Evolutionary conservation across 106 monocot genomes (phyloP).

Genomic region (Dactylorhiza incarnata): DNA sequence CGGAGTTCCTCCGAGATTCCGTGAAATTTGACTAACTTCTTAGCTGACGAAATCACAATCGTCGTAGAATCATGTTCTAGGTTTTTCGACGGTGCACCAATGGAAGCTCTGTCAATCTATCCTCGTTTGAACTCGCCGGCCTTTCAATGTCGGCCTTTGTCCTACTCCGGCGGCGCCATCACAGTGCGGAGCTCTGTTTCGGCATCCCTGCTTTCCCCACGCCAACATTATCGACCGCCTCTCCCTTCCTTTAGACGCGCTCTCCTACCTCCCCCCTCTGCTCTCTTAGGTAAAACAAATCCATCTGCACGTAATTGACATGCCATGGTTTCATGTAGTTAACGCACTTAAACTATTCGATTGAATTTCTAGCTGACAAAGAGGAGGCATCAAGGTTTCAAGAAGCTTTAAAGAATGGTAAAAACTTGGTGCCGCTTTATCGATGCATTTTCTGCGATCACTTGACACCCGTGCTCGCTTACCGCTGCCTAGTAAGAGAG

Average conservation of each 20-base stretch:
- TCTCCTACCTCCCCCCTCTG: background rate
- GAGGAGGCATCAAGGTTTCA: constrained; percentile 27
- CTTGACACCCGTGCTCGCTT: constrained; percentile 41
- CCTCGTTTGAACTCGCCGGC: background rate
- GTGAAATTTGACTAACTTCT: too few relatives aligned
- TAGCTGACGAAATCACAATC: too few relatives aligned
- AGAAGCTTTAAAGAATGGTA: constrained; percentile 29
- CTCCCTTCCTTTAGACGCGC: background rate
- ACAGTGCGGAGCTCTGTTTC: background rate
- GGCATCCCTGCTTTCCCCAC: background rate
- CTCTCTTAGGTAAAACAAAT: constrained; percentile 7
- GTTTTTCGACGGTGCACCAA: background rate
- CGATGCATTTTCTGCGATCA: constrained; percentile 41
- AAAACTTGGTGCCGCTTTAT: constrained; percentile 33
- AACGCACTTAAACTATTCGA: constrained; percentile 9
- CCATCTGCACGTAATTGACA: background rate
- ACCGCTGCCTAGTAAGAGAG: constrained; percentile 40
- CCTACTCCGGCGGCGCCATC: background rate
- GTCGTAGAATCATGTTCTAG: too few relatives aligned
- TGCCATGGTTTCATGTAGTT: background rate
- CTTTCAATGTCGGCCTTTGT: background rate
- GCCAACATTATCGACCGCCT: too few relatives aligned
- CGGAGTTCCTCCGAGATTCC: too few relatives aligned
- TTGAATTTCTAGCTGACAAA: constrained; percentile 15
- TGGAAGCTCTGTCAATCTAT: constrained; percentile 1